These are phyloP conservation scores for Vigna hirtella DNA, from an alignment of 306 rosid species.

Conservation along the genomic window DNA sequence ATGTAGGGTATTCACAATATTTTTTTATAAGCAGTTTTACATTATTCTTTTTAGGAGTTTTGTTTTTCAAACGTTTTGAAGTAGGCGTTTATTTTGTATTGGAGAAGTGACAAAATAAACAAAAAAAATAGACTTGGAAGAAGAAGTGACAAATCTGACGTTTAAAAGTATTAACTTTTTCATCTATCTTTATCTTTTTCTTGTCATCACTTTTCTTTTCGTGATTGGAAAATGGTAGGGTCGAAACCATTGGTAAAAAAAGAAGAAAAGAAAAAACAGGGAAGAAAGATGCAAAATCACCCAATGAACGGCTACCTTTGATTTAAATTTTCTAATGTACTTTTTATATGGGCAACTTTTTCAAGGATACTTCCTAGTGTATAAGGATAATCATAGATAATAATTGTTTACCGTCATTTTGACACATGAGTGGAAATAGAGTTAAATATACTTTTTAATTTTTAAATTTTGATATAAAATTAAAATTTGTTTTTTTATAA, in stretches of 20 bases:
- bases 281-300: background rate
- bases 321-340: no score
- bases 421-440: no score
- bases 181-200: background rate
- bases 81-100: no score
- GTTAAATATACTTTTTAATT: no score
- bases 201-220: background rate
- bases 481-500: no score
- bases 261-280: background rate
- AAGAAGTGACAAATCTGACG: background rate
- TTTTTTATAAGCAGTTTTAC: background rate
- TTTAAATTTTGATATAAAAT: no score
- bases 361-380: background rate
- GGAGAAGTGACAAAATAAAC: no score
- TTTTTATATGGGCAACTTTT: no score
- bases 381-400: no score
- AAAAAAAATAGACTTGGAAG: no score
- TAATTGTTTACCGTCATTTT: no score
- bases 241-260: background rate
- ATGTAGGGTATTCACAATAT: background rate
- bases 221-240: conserved; percentile 17
- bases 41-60: background rate
- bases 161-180: conserved; percentile 10
- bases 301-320: no score
- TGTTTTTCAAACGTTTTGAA: background rate